Percentiles rank a stretch among this genome's conserved stretches.
Conservation (phyloP, 2,329 filamentous ascomycete genomes). For the Acrocalymma vagum region DNA sequence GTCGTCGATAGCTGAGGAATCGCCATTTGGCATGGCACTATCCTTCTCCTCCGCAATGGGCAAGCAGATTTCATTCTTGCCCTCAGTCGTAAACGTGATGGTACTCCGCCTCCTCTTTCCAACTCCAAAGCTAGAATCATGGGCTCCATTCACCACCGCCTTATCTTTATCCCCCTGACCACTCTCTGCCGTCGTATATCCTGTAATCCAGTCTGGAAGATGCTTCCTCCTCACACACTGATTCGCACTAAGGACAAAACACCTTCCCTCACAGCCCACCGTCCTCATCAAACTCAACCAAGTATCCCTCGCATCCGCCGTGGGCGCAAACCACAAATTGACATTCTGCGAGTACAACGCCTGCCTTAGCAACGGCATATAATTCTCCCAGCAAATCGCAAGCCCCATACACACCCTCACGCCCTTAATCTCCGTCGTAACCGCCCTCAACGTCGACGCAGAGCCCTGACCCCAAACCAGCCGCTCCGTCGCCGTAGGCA, state of each 20-base stretch:
- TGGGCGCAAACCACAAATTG: constrained; percentile 90
- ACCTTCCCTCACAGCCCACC: constrained; percentile 80
- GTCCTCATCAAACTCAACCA: constrained; percentile 88
- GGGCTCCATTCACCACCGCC: no score
- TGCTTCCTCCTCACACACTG: constrained; percentile 74
- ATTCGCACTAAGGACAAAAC: constrained; percentile 86
- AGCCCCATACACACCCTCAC: constrained; percentile 81
- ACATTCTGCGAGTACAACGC: constrained; percentile 88
- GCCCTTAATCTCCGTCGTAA: constrained; percentile 81
- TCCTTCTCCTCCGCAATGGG: constrained; percentile 34
- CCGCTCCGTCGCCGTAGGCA: constrained; percentile 87
- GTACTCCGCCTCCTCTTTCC: constrained; percentile 49
- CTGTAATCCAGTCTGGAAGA: constrained; percentile 65
- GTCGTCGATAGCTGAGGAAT: constrained; percentile 32
- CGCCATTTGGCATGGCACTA: constrained; percentile 17
- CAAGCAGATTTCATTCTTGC: constrained; percentile 57
- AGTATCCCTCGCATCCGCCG: constrained; percentile 82
- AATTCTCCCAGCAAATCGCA: constrained; percentile 97
- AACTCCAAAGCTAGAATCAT: no score
- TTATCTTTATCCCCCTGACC: constrained; percentile 6
- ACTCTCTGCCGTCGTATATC: constrained; percentile 6
- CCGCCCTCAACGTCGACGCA: constrained; percentile 78
- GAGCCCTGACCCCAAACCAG: constrained; percentile 90
- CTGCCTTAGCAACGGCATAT: constrained; percentile 89
- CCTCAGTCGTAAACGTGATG: constrained; percentile 48